Evolutionary conservation across 1,284 basidiomycete genomes (phyloP).

Genomic region (Cronartium ribicola): DNA sequence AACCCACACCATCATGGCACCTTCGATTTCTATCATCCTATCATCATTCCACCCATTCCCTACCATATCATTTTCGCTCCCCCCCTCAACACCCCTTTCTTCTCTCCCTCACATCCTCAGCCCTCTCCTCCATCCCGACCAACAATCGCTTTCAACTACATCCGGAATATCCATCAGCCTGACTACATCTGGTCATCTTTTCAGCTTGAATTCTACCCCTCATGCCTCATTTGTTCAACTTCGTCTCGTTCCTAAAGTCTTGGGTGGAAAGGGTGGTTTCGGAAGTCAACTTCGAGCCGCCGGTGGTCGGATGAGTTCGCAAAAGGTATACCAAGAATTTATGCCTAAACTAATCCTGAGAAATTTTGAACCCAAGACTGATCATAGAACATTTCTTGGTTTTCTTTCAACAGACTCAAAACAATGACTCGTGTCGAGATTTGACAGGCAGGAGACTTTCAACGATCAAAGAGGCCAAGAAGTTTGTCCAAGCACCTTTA

Average conservation of each 20-base stretch:
- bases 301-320: conserved; percentile 92
- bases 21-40: conserved; percentile 25
- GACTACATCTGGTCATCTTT: background rate
- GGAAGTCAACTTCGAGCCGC: conserved; percentile 92
- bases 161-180: conserved; percentile 26
- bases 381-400: background rate
- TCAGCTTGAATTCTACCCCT: conserved; percentile 4
- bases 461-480: conserved; percentile 92
- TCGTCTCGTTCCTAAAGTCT: conserved; percentile 56
- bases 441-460: conserved; percentile 81
- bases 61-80: conserved; percentile 27
- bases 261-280: conserved; percentile 95
- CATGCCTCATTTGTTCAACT: conserved; percentile 44
- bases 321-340: conserved; percentile 62
- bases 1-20: conserved; percentile 11
- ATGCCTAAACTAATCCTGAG: background rate
- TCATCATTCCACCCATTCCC: conserved; percentile 38
- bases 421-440: conserved; percentile 92
- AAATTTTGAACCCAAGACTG: background rate
- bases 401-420: conserved; percentile 56
- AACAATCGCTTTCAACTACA: conserved; percentile 29
- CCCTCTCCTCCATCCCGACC: conserved; percentile 5
- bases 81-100: conserved; percentile 14
- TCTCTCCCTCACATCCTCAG: conserved; percentile 20
- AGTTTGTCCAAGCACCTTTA: conserved; percentile 57